Evolutionary conservation across 371 early-diverging fungal species (phyloP).

Genomic region (Capillidium heterosporum): DNA sequence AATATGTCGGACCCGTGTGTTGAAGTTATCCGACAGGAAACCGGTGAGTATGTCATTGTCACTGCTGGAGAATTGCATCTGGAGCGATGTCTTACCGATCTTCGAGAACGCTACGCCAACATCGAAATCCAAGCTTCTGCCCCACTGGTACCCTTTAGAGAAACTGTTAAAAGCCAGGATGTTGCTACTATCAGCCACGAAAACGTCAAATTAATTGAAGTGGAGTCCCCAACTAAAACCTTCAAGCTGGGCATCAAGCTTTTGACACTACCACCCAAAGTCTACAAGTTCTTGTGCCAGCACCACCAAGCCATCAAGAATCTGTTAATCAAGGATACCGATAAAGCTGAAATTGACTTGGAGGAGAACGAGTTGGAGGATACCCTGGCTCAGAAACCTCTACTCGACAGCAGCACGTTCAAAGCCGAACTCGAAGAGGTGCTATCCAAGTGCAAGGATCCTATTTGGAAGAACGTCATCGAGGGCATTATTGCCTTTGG

Average conservation of each 20-base stretch:
- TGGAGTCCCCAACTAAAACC: constrained; percentile 45
- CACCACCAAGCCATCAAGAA: constrained; percentile 38
- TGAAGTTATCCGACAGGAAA: constrained; percentile 73
- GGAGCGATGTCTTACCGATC: constrained; percentile 83
- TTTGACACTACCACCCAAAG: constrained; percentile 56
- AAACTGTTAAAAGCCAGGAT: constrained; percentile 31
- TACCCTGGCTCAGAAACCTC: neutral
- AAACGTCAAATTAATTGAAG: constrained; percentile 45
- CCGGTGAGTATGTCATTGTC: constrained; percentile 90
- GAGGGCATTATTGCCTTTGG: constrained; percentile 53
- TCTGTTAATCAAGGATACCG: constrained; percentile 18
- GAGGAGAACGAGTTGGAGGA: neutral
- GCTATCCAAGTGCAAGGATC: constrained; percentile 9
- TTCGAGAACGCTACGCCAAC: constrained; percentile 82
- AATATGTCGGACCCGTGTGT: constrained; percentile 92
- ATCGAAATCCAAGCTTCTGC: constrained; percentile 82
- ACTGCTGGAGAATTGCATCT: constrained; percentile 94
- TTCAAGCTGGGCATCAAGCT: constrained; percentile 52
- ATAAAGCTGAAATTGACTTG: neutral
- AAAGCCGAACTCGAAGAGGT: constrained; percentile 8
- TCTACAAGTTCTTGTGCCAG: constrained; percentile 37
- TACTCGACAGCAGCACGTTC: neutral
- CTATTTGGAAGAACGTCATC: constrained; percentile 10
- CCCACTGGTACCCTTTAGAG: constrained; percentile 96
- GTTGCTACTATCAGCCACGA: neutral